Evolutionary conservation across 2,329 filamentous ascomycete species (phyloP), one percentile per base, ranked within the genome.

Genomic region (Aspergillus floridensis): DNA sequence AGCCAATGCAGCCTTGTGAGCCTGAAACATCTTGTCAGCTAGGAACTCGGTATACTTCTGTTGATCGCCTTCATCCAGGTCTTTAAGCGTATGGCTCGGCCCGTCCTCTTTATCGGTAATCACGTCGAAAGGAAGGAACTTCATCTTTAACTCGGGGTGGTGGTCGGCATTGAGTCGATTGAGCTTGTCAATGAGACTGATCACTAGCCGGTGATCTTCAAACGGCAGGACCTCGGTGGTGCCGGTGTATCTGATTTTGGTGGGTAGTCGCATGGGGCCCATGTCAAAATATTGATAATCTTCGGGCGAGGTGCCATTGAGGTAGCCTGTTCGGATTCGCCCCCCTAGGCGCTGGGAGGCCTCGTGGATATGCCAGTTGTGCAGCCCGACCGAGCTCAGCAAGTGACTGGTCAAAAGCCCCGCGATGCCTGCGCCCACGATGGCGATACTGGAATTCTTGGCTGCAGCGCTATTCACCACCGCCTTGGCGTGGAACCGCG

Each of bases 281-380:
- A 71, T 71, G 47, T 71, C 69, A 4, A 64, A 63, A 63, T 65
- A 70, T 59, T 71, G 64, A 44, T 44, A 44, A 44, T 44, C 38
- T 4, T 44, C 38, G 14, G 38, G 38, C 7, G 64, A 53, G 5
- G 65, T 67, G 6, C 56, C 59, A 22, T 72, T 76, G 16, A 80
- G 64, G 57, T 77, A 79, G 2, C 68, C 67, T 2, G 78, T 80
- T n/a, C 73, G 72, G n/a, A 80, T 72, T 2, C 78, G 73, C 1
- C 78, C 78, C 2, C 78, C 78, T 1, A 79, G 61, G 3, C 76
- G 71, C 4, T 75, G 68, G 5, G 72, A 73, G 0, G 78, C 76
- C 66, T 81, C 79, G 2, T 80, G 65, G 0, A 81, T 76, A 56
- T 78, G 74, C 77, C 77, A 77, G 54, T 80, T 79, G 14, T 74